These are phyloP conservation scores for Parasitella parasitica DNA, from an alignment of 371 early-diverging fungal genomes.

Conservation along the genomic window DNA sequence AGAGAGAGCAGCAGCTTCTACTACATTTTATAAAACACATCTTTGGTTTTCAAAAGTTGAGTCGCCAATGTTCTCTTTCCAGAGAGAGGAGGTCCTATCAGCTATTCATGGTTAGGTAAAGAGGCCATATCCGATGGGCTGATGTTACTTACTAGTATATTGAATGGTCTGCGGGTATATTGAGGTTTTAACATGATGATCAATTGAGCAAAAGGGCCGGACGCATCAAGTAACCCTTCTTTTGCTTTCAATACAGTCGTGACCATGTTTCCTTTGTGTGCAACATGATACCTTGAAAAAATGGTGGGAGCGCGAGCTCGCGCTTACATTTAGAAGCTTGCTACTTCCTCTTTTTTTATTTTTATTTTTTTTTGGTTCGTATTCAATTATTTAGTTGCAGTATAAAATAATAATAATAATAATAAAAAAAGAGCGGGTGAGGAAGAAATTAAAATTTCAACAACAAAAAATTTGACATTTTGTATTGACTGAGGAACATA, in stretches of 20 bases:
- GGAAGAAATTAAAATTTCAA: not conserved
- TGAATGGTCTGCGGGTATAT: slow-evolving; percentile 32
- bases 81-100: slow-evolving; percentile 31
- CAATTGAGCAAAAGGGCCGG: not conserved
- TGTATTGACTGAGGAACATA: too few species aligned
- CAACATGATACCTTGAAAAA: not conserved
- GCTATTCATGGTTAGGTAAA: slow-evolving; percentile 4
- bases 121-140: not conserved
- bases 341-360: not conserved
- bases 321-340: too few species aligned
- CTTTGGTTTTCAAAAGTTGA: slow-evolving; percentile 21
- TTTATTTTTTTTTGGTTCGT: not conserved
- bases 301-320: not conserved
- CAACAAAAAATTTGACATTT: too few species aligned
- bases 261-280: not conserved
- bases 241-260: not conserved
- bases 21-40: slow-evolving; percentile 36
- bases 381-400: too few species aligned
- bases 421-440: not conserved
- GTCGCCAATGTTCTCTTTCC: slow-evolving; percentile 38
- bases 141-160: slow-evolving; percentile 28
- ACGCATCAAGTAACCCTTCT: not conserved
- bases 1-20: too few species aligned
- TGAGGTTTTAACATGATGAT: slow-evolving; percentile 28
- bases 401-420: too few species aligned